Percentiles rank a stretch among this genome's conserved stretches.
Conservation (phyloP, 2,329 filamentous ascomycete species). For the Paraconiothyrium sp. region DNA sequence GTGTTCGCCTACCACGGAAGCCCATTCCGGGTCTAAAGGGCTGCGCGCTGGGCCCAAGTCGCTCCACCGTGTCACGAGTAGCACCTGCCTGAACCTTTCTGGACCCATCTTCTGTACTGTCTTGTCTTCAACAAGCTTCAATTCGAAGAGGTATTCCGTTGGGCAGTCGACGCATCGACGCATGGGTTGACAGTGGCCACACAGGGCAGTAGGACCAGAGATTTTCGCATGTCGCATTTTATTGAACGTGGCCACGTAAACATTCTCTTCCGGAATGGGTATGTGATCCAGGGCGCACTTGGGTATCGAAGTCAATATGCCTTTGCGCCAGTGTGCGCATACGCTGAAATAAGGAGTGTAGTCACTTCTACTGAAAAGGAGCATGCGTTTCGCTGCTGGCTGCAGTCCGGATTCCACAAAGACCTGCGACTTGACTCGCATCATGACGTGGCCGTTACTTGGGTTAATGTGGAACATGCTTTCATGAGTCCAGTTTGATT, state of each 20-base stretch:
- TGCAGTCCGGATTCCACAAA: slow-evolving; percentile 63
- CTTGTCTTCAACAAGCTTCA: slow-evolving; percentile 67
- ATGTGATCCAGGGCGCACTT: slow-evolving; percentile 70
- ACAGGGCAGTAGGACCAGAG: slow-evolving; percentile 61
- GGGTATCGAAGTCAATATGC: slow-evolving; percentile 66
- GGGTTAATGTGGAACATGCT: slow-evolving; percentile 61
- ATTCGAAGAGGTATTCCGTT: slow-evolving; percentile 69
- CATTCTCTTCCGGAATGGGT: slow-evolving; percentile 54
- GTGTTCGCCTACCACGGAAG: slow-evolving; percentile 57
- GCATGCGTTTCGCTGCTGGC: slow-evolving; percentile 61
- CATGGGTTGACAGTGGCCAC: slow-evolving; percentile 66
- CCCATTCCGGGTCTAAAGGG: slow-evolving; percentile 61
- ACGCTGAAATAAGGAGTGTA: slow-evolving; percentile 70
- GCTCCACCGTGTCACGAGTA: slow-evolving; percentile 69
- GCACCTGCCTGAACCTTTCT: slow-evolving; percentile 65
- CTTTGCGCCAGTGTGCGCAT: slow-evolving; percentile 70
- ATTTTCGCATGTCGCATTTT: slow-evolving; percentile 50
- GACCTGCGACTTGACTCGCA: slow-evolving; percentile 65
- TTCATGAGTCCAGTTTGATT: slow-evolving; percentile 63
- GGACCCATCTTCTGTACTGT: slow-evolving; percentile 47
- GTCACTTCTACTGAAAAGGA: slow-evolving; percentile 68
- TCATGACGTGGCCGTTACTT: slow-evolving; percentile 63
- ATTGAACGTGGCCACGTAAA: slow-evolving; percentile 45
- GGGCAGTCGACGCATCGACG: slow-evolving; percentile 70
- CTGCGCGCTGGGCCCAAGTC: slow-evolving; percentile 64